Evolutionary conservation across 2,329 filamentous ascomycete species (phyloP).

Genomic region (Aspergillus caelatus): DNA sequence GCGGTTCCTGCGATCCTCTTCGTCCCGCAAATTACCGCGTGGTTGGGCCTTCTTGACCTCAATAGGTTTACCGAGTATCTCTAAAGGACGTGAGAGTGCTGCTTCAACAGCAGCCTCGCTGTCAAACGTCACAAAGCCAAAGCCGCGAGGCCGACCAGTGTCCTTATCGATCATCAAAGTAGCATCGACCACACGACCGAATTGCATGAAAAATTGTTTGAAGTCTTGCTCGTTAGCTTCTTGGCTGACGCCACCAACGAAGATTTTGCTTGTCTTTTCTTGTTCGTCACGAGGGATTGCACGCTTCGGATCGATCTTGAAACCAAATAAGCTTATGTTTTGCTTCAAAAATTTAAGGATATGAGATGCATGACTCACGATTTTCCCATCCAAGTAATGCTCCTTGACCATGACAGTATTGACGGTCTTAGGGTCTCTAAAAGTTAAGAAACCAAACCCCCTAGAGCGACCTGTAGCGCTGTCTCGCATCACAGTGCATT

Average conservation of each 20-base stretch:
- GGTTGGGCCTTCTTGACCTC: constrained; percentile 99
- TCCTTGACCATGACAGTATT: constrained; percentile 99
- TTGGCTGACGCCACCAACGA: constrained; percentile 95
- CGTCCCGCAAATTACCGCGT: constrained; percentile 88
- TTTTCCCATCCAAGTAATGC: constrained; percentile 96
- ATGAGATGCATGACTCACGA: constrained; percentile 63
- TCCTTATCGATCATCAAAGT: constrained; percentile 99
- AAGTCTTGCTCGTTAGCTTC: constrained; percentile 97
- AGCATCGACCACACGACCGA: constrained; percentile 92
- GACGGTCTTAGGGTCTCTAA: constrained; percentile 95
- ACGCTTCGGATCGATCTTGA: constrained; percentile 93
- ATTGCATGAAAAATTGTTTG: constrained; percentile 94
- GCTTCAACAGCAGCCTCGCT: constrained; percentile 92
- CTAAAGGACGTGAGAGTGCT: constrained; percentile 79
- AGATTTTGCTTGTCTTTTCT: constrained; percentile 98
- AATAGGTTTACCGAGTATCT: constrained; percentile 94
- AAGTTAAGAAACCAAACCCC: constrained; percentile 96
- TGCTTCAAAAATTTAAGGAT: constrained; percentile 1
- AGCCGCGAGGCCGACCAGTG: constrained; percentile 92
- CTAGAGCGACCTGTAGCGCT: constrained; percentile 89
- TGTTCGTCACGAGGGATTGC: constrained; percentile 97
- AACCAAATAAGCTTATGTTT: constrained; percentile 26
- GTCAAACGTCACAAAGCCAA: constrained; percentile 98
- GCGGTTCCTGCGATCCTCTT: constrained; percentile 68
- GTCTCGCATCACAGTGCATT: constrained; percentile 99